Evolutionary conservation across 768 basidiomycete genomes (phyloP).

Genomic region (Tricholoma hemisulphureum): DNA sequence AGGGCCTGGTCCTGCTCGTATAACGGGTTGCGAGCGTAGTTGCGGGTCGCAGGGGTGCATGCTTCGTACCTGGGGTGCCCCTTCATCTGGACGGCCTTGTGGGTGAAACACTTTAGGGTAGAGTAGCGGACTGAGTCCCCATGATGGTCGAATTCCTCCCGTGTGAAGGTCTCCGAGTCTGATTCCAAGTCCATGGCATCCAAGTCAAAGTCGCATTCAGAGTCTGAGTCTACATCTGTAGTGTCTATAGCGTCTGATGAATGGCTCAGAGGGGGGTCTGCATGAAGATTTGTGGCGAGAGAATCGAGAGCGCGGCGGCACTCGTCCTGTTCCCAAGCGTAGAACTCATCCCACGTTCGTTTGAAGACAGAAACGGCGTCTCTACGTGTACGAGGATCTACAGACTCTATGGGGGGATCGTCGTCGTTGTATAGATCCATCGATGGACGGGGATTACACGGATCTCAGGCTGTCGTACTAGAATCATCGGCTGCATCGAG

Average conservation of each 20-base stretch:
- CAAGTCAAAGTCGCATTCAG: constrained; percentile 4
- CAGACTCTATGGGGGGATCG: neutral
- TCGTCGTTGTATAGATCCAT: constrained; percentile 10
- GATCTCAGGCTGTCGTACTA: too few relatives aligned
- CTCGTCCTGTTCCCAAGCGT: constrained; percentile 39
- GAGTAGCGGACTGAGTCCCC: constrained; percentile 8
- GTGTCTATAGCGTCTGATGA: constrained; percentile 1
- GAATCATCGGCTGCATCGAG: too few relatives aligned
- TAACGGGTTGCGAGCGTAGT: constrained; percentile 14
- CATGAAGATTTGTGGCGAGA: neutral
- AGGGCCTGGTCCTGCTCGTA: neutral
- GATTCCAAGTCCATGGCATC: neutral
- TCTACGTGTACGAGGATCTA: constrained; percentile 3
- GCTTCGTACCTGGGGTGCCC: constrained; percentile 37
- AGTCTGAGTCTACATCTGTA: neutral
- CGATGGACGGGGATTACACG: too few relatives aligned
- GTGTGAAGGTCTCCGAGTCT: constrained; percentile 10
- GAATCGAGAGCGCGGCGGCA: constrained; percentile 19
- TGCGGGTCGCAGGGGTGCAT: constrained; percentile 45
- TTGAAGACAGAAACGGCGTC: constrained; percentile 32
- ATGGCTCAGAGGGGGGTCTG: constrained; percentile 2
- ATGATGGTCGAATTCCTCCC: constrained; percentile 14
- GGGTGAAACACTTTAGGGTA: constrained; percentile 10
- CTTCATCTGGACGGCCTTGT: neutral
- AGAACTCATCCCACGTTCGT: constrained; percentile 45